Base-by-base conservation (phyloP, 441 rosid genomes). In the Hura crepitans region DNA sequence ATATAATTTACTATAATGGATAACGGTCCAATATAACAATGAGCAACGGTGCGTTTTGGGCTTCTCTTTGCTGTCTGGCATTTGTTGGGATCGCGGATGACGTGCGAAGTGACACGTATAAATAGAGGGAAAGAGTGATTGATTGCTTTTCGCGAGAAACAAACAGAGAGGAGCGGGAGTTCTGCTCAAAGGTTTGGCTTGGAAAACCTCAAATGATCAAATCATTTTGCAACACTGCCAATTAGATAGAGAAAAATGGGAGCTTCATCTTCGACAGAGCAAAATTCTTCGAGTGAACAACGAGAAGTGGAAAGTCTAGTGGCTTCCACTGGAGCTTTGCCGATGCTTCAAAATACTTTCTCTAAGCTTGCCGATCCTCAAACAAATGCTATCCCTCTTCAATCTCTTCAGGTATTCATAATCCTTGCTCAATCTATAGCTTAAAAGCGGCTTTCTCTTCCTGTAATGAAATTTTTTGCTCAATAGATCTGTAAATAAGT, bases 321-420 rank as follows among this genome's bases (percentile, higher is more conserved):
- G 5, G 90, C 94, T 78, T 86, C 96, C 45, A 78, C 83, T 2
- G 98, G 98, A 64, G 85, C 90, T 56, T 87, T 87, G 68, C 86
- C 96, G 50, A 46, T 81, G 72, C 96, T 95, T 70, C 88, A 75
- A 61, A 81, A 76, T 39, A 83, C 85, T 2, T 92, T 90, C 81
- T 68, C 92, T 15, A 81, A 82, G 35, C 97, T 92, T 65, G 75
- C 77, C 31, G 85, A 90, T 80, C 81, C 93, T 72, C 87, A 77
- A 31, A 75, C 85, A 11, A 78, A 85, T 64, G 33, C 86, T 2
- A 62, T 91, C 42, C 81, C 92, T 62, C 67, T 74, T 58, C 78
- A 81, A 15, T 84, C 88, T 49, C 86, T 91, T 28, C 86, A 86
- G 97, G 98, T 88, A 27, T 59, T 31, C 3, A 17, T 17, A 13